phyloP scores from a whole-genome alignment of 352 stramenopile species.

The Globisporangium canariense region DNA sequence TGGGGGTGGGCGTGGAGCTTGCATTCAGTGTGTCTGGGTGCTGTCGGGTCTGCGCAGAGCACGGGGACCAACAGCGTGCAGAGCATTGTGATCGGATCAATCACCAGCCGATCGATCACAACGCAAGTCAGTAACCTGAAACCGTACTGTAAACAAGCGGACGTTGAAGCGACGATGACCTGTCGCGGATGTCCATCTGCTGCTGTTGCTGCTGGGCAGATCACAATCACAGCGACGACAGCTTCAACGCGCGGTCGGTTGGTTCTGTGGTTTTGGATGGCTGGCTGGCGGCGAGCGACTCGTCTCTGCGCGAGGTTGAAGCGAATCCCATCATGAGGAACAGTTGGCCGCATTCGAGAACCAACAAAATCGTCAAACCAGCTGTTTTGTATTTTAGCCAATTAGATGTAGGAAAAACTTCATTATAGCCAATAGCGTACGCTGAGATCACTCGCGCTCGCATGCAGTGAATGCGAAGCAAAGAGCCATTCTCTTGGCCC shows the following conservation, averaged over 20 bases:
- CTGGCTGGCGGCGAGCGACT: slow-evolving; percentile 1
- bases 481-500: slow-evolving; percentile 13
- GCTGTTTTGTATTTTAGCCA: not conserved
- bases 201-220: not conserved
- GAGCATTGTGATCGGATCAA: not conserved
- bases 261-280: not conserved
- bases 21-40: too few relatives aligned
- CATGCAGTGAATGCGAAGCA: slow-evolving; percentile 16
- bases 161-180: slow-evolving; percentile 1
- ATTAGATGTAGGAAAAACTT: not conserved
- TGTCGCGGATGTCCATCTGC: not conserved
- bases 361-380: slow-evolving; percentile 12
- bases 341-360: slow-evolving; percentile 9
- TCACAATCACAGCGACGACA: not conserved
- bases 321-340: slow-evolving; percentile 8
- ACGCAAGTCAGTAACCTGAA: not conserved
- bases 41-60: too few relatives aligned
- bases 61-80: not conserved
- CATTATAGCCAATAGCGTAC: slow-evolving; percentile 1
- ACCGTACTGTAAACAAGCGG: not conserved
- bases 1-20: too few relatives aligned
- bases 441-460: not conserved
- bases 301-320: slow-evolving; percentile 40
- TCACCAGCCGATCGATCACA: not conserved
- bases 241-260: slow-evolving; percentile 7